phyloP scores from a whole-genome alignment of 495 filamentous ascomycete species.

The Geopyxis carbonaria region DNA sequence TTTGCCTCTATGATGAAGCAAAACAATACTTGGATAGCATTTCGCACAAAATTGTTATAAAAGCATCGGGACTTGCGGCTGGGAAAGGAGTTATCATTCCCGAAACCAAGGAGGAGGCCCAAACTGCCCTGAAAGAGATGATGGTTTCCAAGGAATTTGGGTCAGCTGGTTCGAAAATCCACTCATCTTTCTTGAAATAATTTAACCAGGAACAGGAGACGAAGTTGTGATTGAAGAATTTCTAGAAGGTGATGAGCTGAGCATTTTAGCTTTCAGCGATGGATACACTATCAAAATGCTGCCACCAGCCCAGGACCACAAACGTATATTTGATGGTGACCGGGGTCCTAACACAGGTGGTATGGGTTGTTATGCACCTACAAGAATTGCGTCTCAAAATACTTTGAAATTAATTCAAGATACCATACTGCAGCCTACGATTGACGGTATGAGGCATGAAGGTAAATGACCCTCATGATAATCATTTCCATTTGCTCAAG shows the following conservation, averaged over 20 bases:
- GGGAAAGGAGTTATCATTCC: conserved; percentile 91
- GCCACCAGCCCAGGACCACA: conserved; percentile 93
- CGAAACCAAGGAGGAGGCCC: conserved; percentile 59
- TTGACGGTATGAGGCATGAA: conserved; percentile 74
- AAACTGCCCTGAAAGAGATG: conserved; percentile 64
- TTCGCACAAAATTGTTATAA: conserved; percentile 67
- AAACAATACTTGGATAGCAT: conserved; percentile 57
- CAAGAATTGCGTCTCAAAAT: conserved; percentile 57
- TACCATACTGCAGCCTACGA: conserved; percentile 72
- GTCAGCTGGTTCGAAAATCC: conserved; percentile 38
- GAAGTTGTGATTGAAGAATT: conserved; percentile 96
- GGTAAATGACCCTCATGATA: conserved; percentile 27
- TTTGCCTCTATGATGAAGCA: conserved; percentile 63
- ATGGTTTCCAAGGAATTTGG: conserved; percentile 85
- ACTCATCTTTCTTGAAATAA: not conserved
- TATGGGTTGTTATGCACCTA: conserved; percentile 95
- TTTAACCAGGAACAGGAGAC: conserved; percentile 28
- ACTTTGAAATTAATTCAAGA: conserved; percentile 61
- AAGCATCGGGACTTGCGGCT: conserved; percentile 70
- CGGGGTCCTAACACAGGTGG: conserved; percentile 88
- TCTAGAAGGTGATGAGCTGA: conserved; percentile 79
- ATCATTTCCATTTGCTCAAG: not conserved
- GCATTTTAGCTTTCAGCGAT: conserved; percentile 79
- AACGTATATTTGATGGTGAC: conserved; percentile 82
- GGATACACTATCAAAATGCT: conserved; percentile 69